Evolutionary conservation across 768 basidiomycete species (phyloP), one percentile per base, ranked within the genome.

Genomic region (Mycena galopus): DNA sequence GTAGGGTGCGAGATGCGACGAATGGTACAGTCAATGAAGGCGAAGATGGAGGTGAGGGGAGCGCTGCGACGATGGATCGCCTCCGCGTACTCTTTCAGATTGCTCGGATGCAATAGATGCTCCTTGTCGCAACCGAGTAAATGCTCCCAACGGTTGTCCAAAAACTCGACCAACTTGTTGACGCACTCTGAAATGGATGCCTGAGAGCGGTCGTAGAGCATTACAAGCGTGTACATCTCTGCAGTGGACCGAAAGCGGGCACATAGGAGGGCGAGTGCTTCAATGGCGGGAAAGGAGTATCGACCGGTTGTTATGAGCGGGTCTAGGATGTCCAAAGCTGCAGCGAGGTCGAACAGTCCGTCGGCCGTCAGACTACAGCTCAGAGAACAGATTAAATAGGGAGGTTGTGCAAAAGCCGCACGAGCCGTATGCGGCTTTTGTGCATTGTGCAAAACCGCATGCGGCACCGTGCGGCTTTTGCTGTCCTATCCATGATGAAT

Each of bases 1-100:
- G 59, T 42, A 3, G 79, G 79, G 2, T 69, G 77, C n/a, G 71
- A 69, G 21, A 76, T 76, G 2, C 35, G 5, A 3, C 75, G 74
- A 44, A 79, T 76, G 32, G 77, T 79, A 57, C 78, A 74, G 55
- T 79, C 79, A 32, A 76, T 74, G 57, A 78, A 39, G 12, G 37
- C 66, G 21, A 67, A 56, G 33, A 66, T 42, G 7, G 35, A 55
- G 0, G n/a, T 7, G 8, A 66, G 51, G 14, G 59, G 74, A 14
- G 58, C 65, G 32, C 78, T 77, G n/a, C 37, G 47, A 6, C 16
- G 32, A 30, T 55, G 27, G 30, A 77, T 65, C 2, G 73, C 72
- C 32, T 59, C 58, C 10, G 75, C 78, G 73, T 77, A 79, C 9
- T 50, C 6, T 14, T 35, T 35, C 7, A 79, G 53, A 6, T 53